Conservation (phyloP, 352 stramenopile species). For the Phytophthora vignae region DNA sequence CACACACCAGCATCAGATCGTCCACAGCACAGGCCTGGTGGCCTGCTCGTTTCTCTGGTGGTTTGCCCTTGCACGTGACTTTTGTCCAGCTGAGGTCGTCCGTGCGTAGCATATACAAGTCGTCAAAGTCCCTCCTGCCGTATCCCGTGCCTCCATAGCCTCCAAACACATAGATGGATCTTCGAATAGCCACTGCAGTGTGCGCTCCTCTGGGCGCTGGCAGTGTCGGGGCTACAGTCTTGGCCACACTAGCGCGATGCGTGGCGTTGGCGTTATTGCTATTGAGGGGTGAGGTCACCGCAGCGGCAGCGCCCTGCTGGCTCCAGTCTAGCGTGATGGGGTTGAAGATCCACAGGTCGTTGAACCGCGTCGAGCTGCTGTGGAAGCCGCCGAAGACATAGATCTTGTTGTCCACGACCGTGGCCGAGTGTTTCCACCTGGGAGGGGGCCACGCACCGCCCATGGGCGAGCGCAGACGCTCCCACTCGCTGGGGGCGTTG, state of each 20-base stretch:
- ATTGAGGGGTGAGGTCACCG: background rate
- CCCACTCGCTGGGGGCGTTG: slow-evolving; percentile 76
- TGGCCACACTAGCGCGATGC: slow-evolving; percentile 46
- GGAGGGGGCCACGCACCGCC: slow-evolving; percentile 45
- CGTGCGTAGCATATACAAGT: slow-evolving; percentile 91
- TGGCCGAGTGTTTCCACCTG: slow-evolving; percentile 93
- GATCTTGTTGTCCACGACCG: slow-evolving; percentile 89
- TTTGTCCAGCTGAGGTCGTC: slow-evolving; percentile 89
- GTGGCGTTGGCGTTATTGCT: slow-evolving; percentile 46
- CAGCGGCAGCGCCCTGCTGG: slow-evolving; percentile 39
- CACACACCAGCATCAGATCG: slow-evolving; percentile 93
- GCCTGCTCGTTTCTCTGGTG: slow-evolving; percentile 92
- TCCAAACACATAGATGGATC: slow-evolving; percentile 93
- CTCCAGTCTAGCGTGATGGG: slow-evolving; percentile 94
- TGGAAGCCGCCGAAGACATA: slow-evolving; percentile 96
- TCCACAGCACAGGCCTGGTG: slow-evolving; percentile 93
- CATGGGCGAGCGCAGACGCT: slow-evolving; percentile 58
- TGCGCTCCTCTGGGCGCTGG: slow-evolving; percentile 92
- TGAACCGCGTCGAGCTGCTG: slow-evolving; percentile 89
- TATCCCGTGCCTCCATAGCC: slow-evolving; percentile 95
- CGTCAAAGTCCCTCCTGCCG: slow-evolving; percentile 94
- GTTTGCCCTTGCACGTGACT: slow-evolving; percentile 87
- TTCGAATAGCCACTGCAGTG: slow-evolving; percentile 86
- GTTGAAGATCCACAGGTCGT: slow-evolving; percentile 98
- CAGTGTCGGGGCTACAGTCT: slow-evolving; percentile 41